Evolutionary conservation across 208 protist species (phyloP).

Genomic region (Zelonia costaricensis): DNA sequence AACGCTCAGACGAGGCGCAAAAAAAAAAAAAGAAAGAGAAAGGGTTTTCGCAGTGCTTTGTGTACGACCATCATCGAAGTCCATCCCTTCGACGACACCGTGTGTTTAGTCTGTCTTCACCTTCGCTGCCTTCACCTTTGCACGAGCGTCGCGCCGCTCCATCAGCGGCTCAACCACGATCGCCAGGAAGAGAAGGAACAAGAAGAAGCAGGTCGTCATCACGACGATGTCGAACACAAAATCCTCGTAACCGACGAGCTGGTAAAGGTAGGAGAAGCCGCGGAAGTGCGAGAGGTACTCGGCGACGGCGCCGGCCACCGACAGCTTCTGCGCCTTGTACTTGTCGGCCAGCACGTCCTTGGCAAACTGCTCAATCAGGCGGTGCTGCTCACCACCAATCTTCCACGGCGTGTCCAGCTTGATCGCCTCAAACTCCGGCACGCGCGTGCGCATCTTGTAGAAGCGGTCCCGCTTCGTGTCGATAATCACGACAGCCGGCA

Average conservation of each 20-base stretch:
- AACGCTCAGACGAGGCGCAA: background rate
- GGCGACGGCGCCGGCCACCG: constrained; percentile 47
- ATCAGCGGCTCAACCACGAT: constrained; percentile 66
- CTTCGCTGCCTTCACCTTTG: constrained; percentile 30
- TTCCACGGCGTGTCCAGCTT: constrained; percentile 67
- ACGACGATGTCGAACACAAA: constrained; percentile 61
- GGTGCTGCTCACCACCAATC: constrained; percentile 58
- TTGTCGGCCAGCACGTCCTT: constrained; percentile 49
- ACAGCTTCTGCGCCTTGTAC: constrained; percentile 63
- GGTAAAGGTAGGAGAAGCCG: constrained; percentile 48
- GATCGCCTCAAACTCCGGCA: constrained; percentile 64
- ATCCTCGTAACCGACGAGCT: constrained; percentile 68
- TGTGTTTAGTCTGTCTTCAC: constrained; percentile 32
- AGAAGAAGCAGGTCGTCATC: constrained; percentile 59
- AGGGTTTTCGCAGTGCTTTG: too few species aligned
- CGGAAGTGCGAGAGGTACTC: constrained; percentile 62
- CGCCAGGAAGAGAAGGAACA: constrained; percentile 58
- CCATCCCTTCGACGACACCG: background rate
- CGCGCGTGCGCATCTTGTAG: constrained; percentile 59
- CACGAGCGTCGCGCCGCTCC: constrained; percentile 29
- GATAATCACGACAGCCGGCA: constrained; percentile 80
- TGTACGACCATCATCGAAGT: too few species aligned
- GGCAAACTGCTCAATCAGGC: constrained; percentile 56
- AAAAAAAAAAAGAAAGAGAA: background rate
- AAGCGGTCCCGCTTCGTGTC: constrained; percentile 72